phyloP scores from a whole-genome alignment of 169 alveolate species.

The Cryptosporidium tyzzeri region DNA sequence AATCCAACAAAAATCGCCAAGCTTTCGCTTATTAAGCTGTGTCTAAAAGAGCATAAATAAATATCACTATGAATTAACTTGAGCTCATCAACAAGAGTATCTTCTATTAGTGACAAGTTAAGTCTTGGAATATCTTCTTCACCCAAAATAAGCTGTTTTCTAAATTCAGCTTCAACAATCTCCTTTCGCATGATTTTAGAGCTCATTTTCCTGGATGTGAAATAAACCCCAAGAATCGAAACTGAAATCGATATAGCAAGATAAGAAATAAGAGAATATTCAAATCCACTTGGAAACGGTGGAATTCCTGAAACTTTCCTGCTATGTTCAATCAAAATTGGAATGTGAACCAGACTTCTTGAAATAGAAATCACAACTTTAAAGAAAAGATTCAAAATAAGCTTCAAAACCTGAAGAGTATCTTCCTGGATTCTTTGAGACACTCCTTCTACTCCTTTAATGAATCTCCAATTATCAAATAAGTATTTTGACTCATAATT shows the following conservation, averaged over 20 bases:
- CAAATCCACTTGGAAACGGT: conserved; percentile 9
- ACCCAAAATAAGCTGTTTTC: conserved; percentile 38
- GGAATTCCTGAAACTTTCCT: conserved; percentile 38
- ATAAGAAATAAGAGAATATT: conserved; percentile 19
- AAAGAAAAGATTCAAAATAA: conserved; percentile 10
- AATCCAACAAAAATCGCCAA: neutral
- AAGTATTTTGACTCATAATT: conserved; percentile 7
- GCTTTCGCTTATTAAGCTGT: conserved; percentile 1
- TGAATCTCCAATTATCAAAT: conserved; percentile 24
- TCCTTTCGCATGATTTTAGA: conserved; percentile 21
- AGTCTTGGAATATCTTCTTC: conserved; percentile 10
- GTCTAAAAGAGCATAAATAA: conserved; percentile 10
- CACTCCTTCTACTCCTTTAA: conserved; percentile 32
- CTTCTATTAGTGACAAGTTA: neutral
- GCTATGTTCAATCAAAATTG: conserved; percentile 23
- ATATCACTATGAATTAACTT: conserved; percentile 16
- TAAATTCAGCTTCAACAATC: conserved; percentile 42
- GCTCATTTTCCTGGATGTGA: conserved; percentile 27
- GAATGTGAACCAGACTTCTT: conserved; percentile 49
- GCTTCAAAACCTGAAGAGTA: conserved; percentile 14
- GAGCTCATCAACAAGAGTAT: neutral
- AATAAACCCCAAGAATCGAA: neutral
- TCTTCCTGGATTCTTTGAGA: conserved; percentile 68
- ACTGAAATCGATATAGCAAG: neutral
- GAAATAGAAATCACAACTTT: conserved; percentile 31